Percentiles rank a stretch among this genome's conserved stretches.
Conservation (phyloP, 2,329 filamentous ascomycete genomes). For the Colletotrichum liaoningense region DNA sequence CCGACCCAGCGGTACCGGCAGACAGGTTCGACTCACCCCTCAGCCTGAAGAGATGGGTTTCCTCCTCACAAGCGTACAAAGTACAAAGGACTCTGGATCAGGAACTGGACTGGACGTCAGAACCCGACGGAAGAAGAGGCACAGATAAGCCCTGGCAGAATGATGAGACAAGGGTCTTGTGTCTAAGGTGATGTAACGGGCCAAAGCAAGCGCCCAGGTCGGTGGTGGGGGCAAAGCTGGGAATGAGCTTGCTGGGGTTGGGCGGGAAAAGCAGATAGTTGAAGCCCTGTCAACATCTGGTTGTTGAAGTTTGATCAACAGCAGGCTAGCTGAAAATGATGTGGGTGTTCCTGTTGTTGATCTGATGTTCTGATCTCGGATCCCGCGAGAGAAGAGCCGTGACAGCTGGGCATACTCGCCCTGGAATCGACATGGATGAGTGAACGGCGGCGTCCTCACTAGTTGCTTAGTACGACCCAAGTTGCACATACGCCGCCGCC, state of each 20-base stretch:
- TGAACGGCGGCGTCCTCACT: slow-evolving; percentile 14
- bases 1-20: neutral
- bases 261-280: slow-evolving; percentile 17
- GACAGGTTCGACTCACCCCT: slow-evolving; percentile 23
- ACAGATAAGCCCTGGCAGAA: slow-evolving; percentile 27
- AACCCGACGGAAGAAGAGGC: slow-evolving; percentile 28
- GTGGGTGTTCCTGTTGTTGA: slow-evolving; percentile 25
- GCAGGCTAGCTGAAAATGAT: slow-evolving; percentile 26
- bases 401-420: slow-evolving; percentile 17
- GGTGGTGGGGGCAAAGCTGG: slow-evolving; percentile 25
- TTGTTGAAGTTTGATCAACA: slow-evolving; percentile 31
- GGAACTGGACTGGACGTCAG: slow-evolving; percentile 11
- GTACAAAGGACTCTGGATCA: slow-evolving; percentile 12
- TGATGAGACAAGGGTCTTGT: slow-evolving; percentile 32
- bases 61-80: neutral
- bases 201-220: slow-evolving; percentile 29
- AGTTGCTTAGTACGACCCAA: slow-evolving; percentile 8
- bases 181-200: slow-evolving; percentile 30
- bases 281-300: slow-evolving; percentile 22
- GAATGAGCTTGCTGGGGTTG: slow-evolving; percentile 26
- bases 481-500: slow-evolving; percentile 2
- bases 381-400: slow-evolving; percentile 19
- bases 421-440: slow-evolving; percentile 8
- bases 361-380: slow-evolving; percentile 24
- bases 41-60: slow-evolving; percentile 8